Evolutionary conservation across 1,284 basidiomycete genomes (phyloP).

Genomic region (Grifola frondosa): DNA sequence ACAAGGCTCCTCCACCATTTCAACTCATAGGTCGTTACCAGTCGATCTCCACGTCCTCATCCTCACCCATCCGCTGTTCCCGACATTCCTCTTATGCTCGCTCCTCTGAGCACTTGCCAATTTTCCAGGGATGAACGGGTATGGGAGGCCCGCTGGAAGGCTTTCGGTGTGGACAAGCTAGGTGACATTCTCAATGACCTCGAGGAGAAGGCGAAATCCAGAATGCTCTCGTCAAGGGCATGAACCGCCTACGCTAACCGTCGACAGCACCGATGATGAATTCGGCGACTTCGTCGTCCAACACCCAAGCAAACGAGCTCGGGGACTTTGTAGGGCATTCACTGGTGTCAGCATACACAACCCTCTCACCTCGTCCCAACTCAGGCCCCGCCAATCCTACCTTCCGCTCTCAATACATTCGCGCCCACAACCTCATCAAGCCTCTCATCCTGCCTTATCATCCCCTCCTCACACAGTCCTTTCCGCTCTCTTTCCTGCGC

Average conservation of each 20-base stretch:
- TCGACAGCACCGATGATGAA: slow-evolving; percentile 70
- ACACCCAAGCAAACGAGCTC: slow-evolving; percentile 45
- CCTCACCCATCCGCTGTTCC: too few species aligned
- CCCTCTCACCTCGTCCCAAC: too few species aligned
- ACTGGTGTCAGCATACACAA: slow-evolving; percentile 21
- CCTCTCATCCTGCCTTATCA: slow-evolving; percentile 54
- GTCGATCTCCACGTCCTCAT: slow-evolving; percentile 74
- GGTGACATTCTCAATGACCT: slow-evolving; percentile 59
- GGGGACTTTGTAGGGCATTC: slow-evolving; percentile 55
- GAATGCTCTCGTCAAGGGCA: slow-evolving; percentile 35
- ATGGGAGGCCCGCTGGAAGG: slow-evolving; percentile 73
- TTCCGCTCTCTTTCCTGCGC: slow-evolving; percentile 48
- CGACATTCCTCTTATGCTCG: slow-evolving; percentile 71
- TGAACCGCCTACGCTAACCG: slow-evolving; percentile 56
- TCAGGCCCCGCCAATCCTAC: too few species aligned
- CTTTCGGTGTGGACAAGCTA: slow-evolving; percentile 56
- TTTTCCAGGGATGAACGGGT: slow-evolving; percentile 67
- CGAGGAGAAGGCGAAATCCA: slow-evolving; percentile 43
- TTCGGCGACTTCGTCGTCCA: slow-evolving; percentile 83
- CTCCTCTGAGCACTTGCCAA: too few species aligned
- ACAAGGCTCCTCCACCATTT: slow-evolving; percentile 34
- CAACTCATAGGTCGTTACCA: slow-evolving; percentile 73
- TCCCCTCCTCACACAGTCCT: slow-evolving; percentile 59
- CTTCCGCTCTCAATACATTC: slow-evolving; percentile 55
- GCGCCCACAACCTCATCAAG: slow-evolving; percentile 65